Evolutionary conservation across 345 rosid genomes (phyloP).

Genomic region (Durio zibethinus): DNA sequence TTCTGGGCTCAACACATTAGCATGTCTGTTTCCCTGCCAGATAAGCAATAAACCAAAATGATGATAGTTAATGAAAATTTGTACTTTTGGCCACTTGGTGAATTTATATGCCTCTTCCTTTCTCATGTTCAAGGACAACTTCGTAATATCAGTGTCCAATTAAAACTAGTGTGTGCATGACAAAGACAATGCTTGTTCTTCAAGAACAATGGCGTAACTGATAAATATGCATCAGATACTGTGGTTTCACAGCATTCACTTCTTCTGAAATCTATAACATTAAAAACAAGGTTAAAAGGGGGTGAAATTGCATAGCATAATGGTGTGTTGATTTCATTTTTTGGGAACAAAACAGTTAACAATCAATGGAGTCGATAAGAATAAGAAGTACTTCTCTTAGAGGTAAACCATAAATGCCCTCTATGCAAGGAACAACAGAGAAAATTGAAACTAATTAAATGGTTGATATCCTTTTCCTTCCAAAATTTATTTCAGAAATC

Average conservation of each 20-base stretch:
- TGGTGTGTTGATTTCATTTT: background rate
- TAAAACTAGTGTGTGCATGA: background rate
- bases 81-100: background rate
- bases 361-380: background rate
- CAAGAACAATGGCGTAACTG: background rate
- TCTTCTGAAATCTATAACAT: background rate
- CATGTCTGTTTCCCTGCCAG: conserved; percentile 61
- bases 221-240: background rate
- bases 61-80: background rate
- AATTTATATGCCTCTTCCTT: background rate
- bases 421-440: background rate
- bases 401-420: background rate
- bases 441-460: background rate
- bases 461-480: background rate
- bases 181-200: background rate
- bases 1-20: conserved; percentile 63
- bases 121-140: background rate
- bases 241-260: background rate
- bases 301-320: background rate
- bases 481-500: background rate
- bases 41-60: background rate
- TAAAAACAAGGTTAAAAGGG: background rate
- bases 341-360: background rate
- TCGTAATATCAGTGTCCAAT: background rate
- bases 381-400: background rate